Base-by-base conservation (phyloP, 2,329 filamentous ascomycete species). In the Cladosporium phlei region DNA sequence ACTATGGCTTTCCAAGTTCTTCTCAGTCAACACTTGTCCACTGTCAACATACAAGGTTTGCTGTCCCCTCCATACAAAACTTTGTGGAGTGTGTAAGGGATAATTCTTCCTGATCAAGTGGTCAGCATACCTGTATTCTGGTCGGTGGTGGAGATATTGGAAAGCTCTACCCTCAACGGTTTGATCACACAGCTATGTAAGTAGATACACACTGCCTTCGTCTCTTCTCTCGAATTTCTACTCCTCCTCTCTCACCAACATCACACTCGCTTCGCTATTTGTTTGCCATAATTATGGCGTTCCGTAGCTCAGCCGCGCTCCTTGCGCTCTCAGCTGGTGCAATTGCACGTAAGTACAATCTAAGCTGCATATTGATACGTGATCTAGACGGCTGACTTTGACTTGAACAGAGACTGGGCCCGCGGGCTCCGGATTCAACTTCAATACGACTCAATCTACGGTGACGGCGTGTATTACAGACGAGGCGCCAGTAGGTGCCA, bases 291-390 rank as follows among this genome's bases (percentile, higher is more conserved):
- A 16, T 17, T 3, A 45, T 45, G 42, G 42, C 42, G n/a, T 45
- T 45, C 25, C 42, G 30, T n/a, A 45, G 42, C 24, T 21, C 32
- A 3, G 25, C 20, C 24, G 42, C 32, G 32, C 42, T 45, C 14
- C 16, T 28, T 27, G 42, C 42, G 42, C 42, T 45, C 20, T 45
- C 42, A 14, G 42, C 16, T 16, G 24, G 24, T 20, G 12, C 42
- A 10, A 22, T 45, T 9, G 42, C 42, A 21, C 32, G 42, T 45
- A 29, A 29, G 42, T 37, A 35, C 25, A n/a, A n/a, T 11, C 11
- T 25, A 11, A 6, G 6, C 22, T 19, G 11, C 9, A 17, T 10
- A 39, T 14, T 17, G 35, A 25, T 11, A 2, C 12, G 7, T 27
- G n/a, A 16, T 5, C n/a, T 10, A 38, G n/a, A n/a, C n/a, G n/a